Evolutionary conservation across 768 basidiomycete species (phyloP).

Genomic region (Auriscalpium vulgare): DNA sequence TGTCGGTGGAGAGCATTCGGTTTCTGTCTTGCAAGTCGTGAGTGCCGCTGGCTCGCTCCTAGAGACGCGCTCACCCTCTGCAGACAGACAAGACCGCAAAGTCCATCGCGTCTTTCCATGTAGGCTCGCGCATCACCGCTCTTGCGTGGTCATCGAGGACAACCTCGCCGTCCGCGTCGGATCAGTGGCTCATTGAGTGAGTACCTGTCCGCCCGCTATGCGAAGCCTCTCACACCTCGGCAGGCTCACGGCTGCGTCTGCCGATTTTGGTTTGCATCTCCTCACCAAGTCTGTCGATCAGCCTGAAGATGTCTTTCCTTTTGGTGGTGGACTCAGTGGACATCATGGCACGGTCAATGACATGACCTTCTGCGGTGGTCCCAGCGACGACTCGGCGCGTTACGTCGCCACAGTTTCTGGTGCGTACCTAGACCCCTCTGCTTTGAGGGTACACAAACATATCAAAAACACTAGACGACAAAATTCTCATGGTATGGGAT

Average conservation of each 20-base stretch:
- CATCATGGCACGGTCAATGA: constrained; percentile 75
- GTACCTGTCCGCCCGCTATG: constrained; percentile 9
- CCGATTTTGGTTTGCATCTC: constrained; percentile 64
- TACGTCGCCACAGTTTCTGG: constrained; percentile 82
- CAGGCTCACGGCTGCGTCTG: constrained; percentile 62
- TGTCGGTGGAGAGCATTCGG: constrained; percentile 63
- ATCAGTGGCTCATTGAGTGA: constrained; percentile 69
- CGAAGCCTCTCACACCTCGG: background rate
- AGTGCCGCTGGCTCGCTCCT: constrained; percentile 20
- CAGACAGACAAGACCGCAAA: constrained; percentile 32
- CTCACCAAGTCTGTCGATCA: constrained; percentile 47
- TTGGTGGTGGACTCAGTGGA: constrained; percentile 75
- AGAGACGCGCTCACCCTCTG: constrained; percentile 23
- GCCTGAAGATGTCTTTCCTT: constrained; percentile 51
- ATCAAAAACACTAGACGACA: constrained; percentile 47
- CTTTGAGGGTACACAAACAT: background rate
- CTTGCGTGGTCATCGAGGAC: constrained; percentile 72
- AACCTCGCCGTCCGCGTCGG: constrained; percentile 54
- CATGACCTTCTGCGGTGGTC: constrained; percentile 74
- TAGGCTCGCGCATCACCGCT: constrained; percentile 64
- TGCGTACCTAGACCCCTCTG: constrained; percentile 18
- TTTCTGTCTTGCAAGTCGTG: constrained; percentile 62
- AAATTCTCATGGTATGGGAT: constrained; percentile 84
- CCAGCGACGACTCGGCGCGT: constrained; percentile 54
- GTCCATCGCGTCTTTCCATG: constrained; percentile 61